Evolutionary conservation across 1,139 yeast species (phyloP).

Genomic region (Scheffersomyces illinoinensis): DNA sequence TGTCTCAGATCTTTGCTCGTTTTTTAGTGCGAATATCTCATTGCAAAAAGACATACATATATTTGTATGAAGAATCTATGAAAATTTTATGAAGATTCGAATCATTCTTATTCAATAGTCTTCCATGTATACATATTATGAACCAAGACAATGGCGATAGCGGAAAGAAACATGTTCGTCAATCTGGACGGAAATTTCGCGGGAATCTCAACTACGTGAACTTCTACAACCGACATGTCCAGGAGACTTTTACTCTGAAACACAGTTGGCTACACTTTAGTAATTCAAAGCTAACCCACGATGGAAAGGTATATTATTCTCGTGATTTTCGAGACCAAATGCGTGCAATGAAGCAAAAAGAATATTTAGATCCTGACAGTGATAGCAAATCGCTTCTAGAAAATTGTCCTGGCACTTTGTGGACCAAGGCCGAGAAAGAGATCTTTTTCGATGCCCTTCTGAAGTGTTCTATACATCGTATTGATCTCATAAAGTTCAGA

Average conservation of each 20-base stretch:
- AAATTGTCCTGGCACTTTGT: slow-evolving; percentile 23
- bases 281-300: slow-evolving; percentile 7
- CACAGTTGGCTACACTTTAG: not conserved
- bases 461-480: slow-evolving; percentile 49
- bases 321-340: not conserved
- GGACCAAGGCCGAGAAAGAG: slow-evolving; percentile 45
- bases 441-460: slow-evolving; percentile 40
- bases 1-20: not conserved
- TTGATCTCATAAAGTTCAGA: slow-evolving; percentile 38
- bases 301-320: slow-evolving; percentile 7
- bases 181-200: slow-evolving; percentile 7
- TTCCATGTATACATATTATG: not conserved
- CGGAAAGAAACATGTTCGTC: not conserved
- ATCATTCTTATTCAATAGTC: not conserved
- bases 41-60: not conserved
- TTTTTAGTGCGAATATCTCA: not conserved
- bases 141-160: not conserved
- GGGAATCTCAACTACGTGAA: slow-evolving; percentile 16
- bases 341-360: not conserved
- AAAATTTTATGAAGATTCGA: not conserved
- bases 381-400: not conserved
- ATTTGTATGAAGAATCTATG: not conserved
- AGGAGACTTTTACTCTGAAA: slow-evolving; percentile 9
- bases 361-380: not conserved
- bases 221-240: slow-evolving; percentile 15